phyloP scores from a whole-genome alignment of 1,284 basidiomycete genomes.

The Fomitopsis betulina region DNA sequence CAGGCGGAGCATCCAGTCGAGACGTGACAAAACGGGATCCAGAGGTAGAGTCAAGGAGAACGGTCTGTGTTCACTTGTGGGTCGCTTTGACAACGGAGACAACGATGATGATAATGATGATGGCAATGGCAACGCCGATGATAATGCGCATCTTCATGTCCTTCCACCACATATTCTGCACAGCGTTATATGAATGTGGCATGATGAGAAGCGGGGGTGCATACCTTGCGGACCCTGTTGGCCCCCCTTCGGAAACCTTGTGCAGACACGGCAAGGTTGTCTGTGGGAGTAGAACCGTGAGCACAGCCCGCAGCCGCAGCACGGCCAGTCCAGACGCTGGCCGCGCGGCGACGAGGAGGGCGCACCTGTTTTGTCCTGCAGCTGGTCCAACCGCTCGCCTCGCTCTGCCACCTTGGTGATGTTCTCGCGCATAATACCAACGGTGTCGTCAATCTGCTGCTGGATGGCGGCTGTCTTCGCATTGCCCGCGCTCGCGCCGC shows the following conservation, averaged over 20 bases:
- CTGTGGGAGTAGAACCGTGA: constrained; percentile 37
- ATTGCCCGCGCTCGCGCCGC: constrained; percentile 46
- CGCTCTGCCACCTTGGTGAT: constrained; percentile 95
- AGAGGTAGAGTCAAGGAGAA: not conserved
- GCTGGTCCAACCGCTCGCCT: constrained; percentile 88
- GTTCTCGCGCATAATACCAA: constrained; percentile 97
- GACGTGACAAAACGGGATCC: not conserved
- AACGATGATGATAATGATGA: constrained; percentile 92
- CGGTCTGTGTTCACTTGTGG: constrained; percentile 33
- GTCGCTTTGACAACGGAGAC: constrained; percentile 87
- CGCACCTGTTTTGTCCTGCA: constrained; percentile 98
- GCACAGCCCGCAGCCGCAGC: constrained; percentile 4
- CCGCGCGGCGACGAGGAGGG: constrained; percentile 12
- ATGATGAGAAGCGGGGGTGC: constrained; percentile 30
- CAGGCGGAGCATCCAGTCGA: constrained; percentile 1
- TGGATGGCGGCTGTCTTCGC: constrained; percentile 91
- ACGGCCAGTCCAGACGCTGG: not conserved
- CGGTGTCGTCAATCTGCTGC: constrained; percentile 91
- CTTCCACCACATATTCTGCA: constrained; percentile 91
- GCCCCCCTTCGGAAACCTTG: constrained; percentile 98
- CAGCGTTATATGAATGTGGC: not conserved
- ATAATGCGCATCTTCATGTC: constrained; percentile 97
- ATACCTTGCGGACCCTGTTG: constrained; percentile 95
- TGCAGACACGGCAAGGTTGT: constrained; percentile 97
- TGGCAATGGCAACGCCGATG: constrained; percentile 81